Base-by-base conservation (phyloP, 2,329 filamentous ascomycete genomes). In the Fusarium burgessii region DNA sequence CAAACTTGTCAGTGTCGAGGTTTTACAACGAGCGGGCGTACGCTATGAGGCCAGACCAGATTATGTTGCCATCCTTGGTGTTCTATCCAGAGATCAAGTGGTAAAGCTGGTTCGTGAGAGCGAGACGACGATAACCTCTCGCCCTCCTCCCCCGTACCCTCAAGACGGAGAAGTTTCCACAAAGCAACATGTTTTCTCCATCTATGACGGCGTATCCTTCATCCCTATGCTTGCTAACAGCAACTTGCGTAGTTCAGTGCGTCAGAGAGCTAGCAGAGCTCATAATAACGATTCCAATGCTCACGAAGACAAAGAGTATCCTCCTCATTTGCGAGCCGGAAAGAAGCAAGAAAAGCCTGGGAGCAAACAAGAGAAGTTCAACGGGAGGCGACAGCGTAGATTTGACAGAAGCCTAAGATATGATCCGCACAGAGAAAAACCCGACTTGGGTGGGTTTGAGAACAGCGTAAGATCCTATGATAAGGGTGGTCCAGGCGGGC, bases 1-100 rank as follows among this genome's bases (percentile, higher is more conserved):
- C 15, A 80, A 79, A 3, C 81, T 89, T 1, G 82, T 90, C 11
- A 89, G 87, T 14, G 84, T 85, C 10, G 87, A 89, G 68, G 86
- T 89, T 0, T 80, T 90, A 3, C 81, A 84, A 35, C 81, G 82
- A 45, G 86, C 87, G 5, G 84, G 86, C 11, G 82, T 88, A n/a
- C 84, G 88, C 17, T 90, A 89, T 71, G 88, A 90, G 77, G 88
- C 88, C 11, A 83, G 87, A 3, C 87, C 88, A 0, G 84, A 86
- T 2, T 90, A 88, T 65, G 87, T 90, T 84, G 89, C 89, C 17
- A 80, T 91, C 7, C 83, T 91, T 0, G 89, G 89, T 8, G 80
- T 85, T 18, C 80, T 91, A 3, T 80, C 81, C 3, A 2, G 83
- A 86, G 14, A 77, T 90, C 40, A 85, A 15, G 25, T 91, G 45